Base-by-base conservation (phyloP, 805 yeast species). In the Ogataea henricii region DNA sequence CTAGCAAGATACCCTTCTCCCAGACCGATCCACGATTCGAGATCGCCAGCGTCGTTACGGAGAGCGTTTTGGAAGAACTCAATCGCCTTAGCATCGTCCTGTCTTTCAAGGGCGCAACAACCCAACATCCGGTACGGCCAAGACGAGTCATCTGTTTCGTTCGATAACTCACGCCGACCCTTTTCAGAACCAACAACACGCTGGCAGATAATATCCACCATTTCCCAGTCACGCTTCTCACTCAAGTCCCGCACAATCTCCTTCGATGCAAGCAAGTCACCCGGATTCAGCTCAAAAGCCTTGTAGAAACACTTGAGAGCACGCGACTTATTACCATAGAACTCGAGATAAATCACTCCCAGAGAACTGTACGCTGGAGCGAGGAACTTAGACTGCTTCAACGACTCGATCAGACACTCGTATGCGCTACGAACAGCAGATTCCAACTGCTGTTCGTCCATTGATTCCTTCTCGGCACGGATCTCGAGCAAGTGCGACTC, bases 61-160 rank as follows among this genome's bases (percentile, higher is more conserved):
- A 94, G 71, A 1, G 97, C 90, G 22, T 83, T 78, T 66, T 94
- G 99, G 62, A 89, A 90, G 79, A 87, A 83, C 65, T 87, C 92
- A 40, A 92, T 85, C 0, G 99, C 96, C 46, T 82, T 82, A 1
- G 80, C 81, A 53, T 82, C 88, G 55, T 85, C 83, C 56, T 83
- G 89, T 22, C 65, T 71, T 60, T 88, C 90, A 49, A 94, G 68
- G 4, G 84, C 74, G 2, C 87, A 78, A 55, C 90, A 81, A 0
- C 97, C 99, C 37, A 94, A 69, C 3, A 89, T 88, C 56, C 97
- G 70, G 62, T 83, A 89, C 0, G 97, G 97, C 99, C 99, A 94
- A 2, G 85, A 75, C 1, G 69, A 60, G 49, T 68, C 72, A 0
- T 55, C 54, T 30, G 65, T 63, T 3, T 25, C 27, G 1, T 63